Percentiles rank a stretch among this genome's conserved stretches.
phyloP scores from a whole-genome alignment of 768 basidiomycete genomes.

The Roridomyces roridus region DNA sequence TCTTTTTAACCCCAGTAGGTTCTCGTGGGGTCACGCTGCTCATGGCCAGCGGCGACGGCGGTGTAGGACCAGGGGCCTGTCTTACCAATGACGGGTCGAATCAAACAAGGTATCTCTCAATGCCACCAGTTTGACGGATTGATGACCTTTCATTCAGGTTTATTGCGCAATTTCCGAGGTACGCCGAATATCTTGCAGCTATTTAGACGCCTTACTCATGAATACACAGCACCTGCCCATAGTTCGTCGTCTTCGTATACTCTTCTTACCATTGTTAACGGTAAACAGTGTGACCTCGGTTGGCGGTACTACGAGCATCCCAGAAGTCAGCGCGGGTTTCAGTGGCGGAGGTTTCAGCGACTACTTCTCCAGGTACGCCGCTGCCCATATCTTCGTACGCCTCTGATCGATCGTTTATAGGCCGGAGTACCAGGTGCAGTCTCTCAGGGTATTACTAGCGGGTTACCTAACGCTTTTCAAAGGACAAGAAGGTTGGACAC shows the following conservation, averaged over 20 bases:
- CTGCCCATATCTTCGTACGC: not conserved
- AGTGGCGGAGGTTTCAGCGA: constrained; percentile 81
- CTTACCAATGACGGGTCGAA: constrained; percentile 58
- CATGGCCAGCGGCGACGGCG: constrained; percentile 71
- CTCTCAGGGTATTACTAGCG: too few relatives aligned
- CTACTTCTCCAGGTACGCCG: constrained; percentile 47
- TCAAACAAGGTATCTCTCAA: constrained; percentile 4
- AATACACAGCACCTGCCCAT: constrained; percentile 46
- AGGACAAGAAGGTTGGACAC: constrained; percentile 41
- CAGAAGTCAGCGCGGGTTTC: constrained; percentile 65
- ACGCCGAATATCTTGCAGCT: not conserved
- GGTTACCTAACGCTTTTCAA: too few relatives aligned
- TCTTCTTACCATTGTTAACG: not conserved
- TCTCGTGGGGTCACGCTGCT: constrained; percentile 68
- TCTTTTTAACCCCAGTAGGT: constrained; percentile 44
- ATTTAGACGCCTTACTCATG: not conserved
- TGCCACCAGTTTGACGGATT: not conserved
- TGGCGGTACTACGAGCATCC: constrained; percentile 65
- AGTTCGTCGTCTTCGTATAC: constrained; percentile 40
- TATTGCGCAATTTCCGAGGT: constrained; percentile 65
- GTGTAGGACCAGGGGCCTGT: constrained; percentile 75
- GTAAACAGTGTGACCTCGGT: constrained; percentile 68
- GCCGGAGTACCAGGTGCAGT: too few relatives aligned
- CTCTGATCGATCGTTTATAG: too few relatives aligned
- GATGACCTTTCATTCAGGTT: constrained; percentile 39